phyloP scores from a whole-genome alignment of 148 eudicot genomes.

The Rhododendron williamsianum region DNA sequence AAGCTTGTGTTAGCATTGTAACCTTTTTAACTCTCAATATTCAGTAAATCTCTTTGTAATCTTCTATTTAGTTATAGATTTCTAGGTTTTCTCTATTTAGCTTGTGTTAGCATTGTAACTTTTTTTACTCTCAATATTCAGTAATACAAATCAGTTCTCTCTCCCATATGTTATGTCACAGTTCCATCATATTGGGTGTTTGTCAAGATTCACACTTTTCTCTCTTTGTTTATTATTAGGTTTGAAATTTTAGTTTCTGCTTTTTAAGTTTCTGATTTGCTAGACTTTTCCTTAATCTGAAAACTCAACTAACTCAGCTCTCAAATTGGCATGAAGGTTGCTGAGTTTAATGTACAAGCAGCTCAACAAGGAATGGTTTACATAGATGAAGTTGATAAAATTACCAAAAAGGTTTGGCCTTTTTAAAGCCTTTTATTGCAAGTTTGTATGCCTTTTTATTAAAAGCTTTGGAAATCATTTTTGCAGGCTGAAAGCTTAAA shows the following conservation, averaged over 20 bases:
- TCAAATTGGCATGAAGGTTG: constrained; percentile 45
- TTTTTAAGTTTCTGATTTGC: not conserved
- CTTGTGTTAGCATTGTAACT: too few species aligned
- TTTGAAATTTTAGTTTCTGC: constrained; percentile 4
- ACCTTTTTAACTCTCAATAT: too few species aligned
- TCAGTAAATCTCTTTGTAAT: too few species aligned
- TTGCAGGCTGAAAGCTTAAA: constrained; percentile 77
- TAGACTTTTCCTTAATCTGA: not conserved
- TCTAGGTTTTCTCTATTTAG: too few species aligned
- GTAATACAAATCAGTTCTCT: too few species aligned
- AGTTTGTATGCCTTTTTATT: not conserved
- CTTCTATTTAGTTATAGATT: too few species aligned
- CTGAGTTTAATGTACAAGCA: constrained; percentile 82
- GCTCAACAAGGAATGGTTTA: constrained; percentile 94
- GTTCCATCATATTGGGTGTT: not conserved
- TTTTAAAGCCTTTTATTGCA: not conserved
- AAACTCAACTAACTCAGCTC: constrained; percentile 4
- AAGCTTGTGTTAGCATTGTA: too few species aligned
- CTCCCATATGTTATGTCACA: too few species aligned
- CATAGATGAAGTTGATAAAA: constrained; percentile 94
- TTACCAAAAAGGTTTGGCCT: constrained; percentile 72
- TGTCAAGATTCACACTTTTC: not conserved
- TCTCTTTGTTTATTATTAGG: not conserved
- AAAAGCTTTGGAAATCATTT: not conserved
- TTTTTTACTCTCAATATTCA: too few species aligned